A percentile compares a stretch with the other conserved stretches of the same genome.
These are phyloP conservation scores for Capsicum rhomboideum DNA, from an alignment of 257 asterid species.

Conservation along the genomic window DNA sequence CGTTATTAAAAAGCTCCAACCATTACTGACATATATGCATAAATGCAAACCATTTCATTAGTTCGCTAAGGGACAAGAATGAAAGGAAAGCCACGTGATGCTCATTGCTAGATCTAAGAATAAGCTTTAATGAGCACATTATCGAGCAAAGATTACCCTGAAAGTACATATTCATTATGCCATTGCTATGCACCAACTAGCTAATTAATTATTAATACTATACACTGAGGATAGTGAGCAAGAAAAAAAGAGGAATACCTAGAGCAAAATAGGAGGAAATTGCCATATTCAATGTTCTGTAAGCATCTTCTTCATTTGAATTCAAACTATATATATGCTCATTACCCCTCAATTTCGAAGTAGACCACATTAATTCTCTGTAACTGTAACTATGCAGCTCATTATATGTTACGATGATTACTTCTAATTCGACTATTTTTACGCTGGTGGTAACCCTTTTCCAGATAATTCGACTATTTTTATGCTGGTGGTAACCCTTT, in stretches of 20 bases:
- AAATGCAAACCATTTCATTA: too few species aligned
- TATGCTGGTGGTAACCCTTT: background rate
- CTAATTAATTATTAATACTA: background rate
- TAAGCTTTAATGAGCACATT: background rate
- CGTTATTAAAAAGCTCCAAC: too few species aligned
- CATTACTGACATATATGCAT: too few species aligned
- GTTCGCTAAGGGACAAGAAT: too few species aligned
- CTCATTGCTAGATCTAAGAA: background rate
- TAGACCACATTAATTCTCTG: background rate
- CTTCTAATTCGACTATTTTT: background rate
- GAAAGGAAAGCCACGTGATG: background rate
- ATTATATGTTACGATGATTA: background rate
- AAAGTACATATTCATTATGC: background rate
- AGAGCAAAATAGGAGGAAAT: background rate
- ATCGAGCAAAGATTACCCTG: background rate
- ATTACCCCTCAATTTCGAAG: background rate
- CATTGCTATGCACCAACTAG: background rate
- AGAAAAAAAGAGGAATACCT: background rate
- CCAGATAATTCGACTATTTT: background rate
- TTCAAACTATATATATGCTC: background rate
- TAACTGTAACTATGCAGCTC: background rate
- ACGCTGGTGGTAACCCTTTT: background rate
- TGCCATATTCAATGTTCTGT: background rate
- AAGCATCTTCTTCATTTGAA: background rate
- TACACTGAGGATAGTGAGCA: background rate